These are phyloP conservation scores for Lenzites betulinus DNA, from an alignment of 768 basidiomycete species.

Conservation along the genomic window DNA sequence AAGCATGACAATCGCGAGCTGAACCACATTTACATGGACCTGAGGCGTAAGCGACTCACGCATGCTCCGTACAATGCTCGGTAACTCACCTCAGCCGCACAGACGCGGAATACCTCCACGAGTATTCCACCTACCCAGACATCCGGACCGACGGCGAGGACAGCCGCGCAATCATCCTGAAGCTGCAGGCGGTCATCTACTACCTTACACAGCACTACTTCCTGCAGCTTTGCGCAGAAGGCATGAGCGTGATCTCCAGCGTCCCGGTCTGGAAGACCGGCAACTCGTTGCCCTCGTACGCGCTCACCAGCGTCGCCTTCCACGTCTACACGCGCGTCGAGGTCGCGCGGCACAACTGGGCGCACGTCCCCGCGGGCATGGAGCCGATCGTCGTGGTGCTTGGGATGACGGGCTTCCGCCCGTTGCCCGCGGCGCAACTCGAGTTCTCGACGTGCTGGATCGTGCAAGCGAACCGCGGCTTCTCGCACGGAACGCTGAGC, in stretches of 20 bases:
- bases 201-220: conserved; percentile 28
- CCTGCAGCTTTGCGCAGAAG: conserved; percentile 12
- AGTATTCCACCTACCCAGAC: conserved; percentile 21
- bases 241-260: conserved; percentile 29
- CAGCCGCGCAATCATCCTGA: background rate
- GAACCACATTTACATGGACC: conserved; percentile 29
- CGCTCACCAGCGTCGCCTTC: conserved; percentile 21
- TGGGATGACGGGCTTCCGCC: conserved; percentile 23
- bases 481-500: conserved; percentile 25
- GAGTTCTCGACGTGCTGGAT: conserved; percentile 8
- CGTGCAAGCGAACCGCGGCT: conserved; percentile 2
- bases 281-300: conserved; percentile 8
- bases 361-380: background rate
- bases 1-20: conserved; percentile 19
- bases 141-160: conserved; percentile 19
- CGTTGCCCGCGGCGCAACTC: conserved; percentile 8
- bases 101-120: conserved; percentile 27
- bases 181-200: conserved; percentile 25
- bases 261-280: conserved; percentile 23
- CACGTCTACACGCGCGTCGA: conserved; percentile 20
- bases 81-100: background rate
- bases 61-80: background rate
- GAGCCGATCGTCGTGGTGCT: conserved; percentile 28
- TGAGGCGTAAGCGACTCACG: conserved; percentile 19
- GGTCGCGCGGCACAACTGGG: conserved; percentile 12